A percentile compares a stretch with the other conserved stretches of the same genome.
These are phyloP conservation scores for Aspergillus clavatus DNA, from an alignment of 2,329 filamentous ascomycete genomes.

Conservation along the genomic window DNA sequence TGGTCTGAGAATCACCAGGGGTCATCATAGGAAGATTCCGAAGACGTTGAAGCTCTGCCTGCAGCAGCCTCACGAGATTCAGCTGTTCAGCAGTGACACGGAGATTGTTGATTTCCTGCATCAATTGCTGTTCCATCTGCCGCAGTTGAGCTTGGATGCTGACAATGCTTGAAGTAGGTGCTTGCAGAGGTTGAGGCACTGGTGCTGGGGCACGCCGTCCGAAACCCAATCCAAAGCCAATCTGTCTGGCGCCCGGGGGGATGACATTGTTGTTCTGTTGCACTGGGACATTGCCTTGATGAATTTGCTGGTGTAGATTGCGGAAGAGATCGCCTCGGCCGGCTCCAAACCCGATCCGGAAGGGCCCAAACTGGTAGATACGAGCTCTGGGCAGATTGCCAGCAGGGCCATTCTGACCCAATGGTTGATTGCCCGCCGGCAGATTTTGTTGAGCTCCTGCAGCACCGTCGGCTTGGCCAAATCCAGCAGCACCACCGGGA, in stretches of 20 bases:
- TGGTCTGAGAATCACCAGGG: constrained; percentile 7
- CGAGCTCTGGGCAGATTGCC: constrained; percentile 48
- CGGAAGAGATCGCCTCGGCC: constrained; percentile 58
- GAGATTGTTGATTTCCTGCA: constrained; percentile 61
- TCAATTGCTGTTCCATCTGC: constrained; percentile 63
- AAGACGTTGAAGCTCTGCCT: constrained; percentile 63
- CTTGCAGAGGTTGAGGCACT: constrained; percentile 13
- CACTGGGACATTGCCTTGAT: constrained; percentile 44
- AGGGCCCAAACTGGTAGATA: constrained; percentile 68
- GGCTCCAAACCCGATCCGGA: constrained; percentile 65
- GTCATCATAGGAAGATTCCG: constrained; percentile 48
- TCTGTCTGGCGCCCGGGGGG: constrained; percentile 32
- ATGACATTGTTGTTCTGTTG: constrained; percentile 31
- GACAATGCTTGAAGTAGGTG: constrained; percentile 18
- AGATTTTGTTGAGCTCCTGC: constrained; percentile 26
- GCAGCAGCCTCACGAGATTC: constrained; percentile 61
- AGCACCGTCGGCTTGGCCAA: constrained; percentile 23
- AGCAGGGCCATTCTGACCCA: constrained; percentile 36
- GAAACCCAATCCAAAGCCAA: constrained; percentile 41
- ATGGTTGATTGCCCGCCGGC: constrained; percentile 34
- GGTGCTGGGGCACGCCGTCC: constrained; percentile 28
- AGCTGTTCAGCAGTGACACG: constrained; percentile 64
- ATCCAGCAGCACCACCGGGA: constrained; percentile 24
- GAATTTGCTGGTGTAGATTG: constrained; percentile 61
- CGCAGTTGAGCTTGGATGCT: constrained; percentile 57